Evolutionary conservation across 2,329 filamentous ascomycete species (phyloP).

Genomic region (Aotearoamyces nothofagi): DNA sequence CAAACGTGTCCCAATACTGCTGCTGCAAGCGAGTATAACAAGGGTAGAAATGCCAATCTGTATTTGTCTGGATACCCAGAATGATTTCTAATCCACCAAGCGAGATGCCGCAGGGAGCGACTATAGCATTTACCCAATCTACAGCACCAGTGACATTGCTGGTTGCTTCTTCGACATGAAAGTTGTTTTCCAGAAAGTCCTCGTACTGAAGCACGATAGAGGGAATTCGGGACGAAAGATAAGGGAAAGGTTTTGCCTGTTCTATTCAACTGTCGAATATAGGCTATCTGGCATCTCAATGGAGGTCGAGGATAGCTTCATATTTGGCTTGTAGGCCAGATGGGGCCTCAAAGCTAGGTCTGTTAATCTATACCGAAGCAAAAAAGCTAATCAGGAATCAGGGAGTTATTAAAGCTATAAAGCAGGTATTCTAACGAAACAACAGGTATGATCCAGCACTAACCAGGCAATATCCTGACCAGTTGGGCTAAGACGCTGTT

Average conservation of each 20-base stretch:
- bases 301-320: background rate
- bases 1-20: conserved; percentile 5
- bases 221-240: background rate
- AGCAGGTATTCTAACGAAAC: background rate
- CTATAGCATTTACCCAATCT: conserved; percentile 5
- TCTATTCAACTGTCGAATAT: background rate
- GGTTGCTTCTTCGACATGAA: background rate
- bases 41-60: conserved; percentile 5
- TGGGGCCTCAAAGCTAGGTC: conserved; percentile 2
- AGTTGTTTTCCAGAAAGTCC: conserved; percentile 1
- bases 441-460: conserved; percentile 1
- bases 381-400: conserved; percentile 3
- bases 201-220: background rate
- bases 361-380: conserved; percentile 6
- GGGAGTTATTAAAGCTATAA: too few relatives aligned
- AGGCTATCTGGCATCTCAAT: background rate
- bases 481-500: conserved; percentile 3
- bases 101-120: conserved; percentile 5
- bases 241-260: background rate
- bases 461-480: conserved; percentile 6
- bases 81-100: conserved; percentile 5
- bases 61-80: conserved; percentile 5
- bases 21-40: conserved; percentile 4
- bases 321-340: conserved; percentile 4
- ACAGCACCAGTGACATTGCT: conserved; percentile 2